Base-by-base conservation (phyloP, 345 rosid species). In the Gossypium australe region DNA sequence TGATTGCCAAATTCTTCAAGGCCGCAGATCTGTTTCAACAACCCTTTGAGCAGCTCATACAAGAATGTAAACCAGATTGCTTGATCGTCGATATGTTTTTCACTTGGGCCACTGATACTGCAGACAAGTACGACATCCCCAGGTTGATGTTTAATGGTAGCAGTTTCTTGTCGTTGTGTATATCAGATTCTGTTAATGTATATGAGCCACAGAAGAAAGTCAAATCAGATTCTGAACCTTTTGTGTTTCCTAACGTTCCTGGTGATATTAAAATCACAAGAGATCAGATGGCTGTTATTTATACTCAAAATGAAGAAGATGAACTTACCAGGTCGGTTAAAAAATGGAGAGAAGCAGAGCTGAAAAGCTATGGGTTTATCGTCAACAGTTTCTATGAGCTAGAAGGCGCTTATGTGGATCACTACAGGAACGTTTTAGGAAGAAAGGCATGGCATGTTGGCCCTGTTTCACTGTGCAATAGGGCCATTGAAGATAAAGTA, bases 361-460 rank as follows among this genome's bases (percentile, higher is more conserved):
- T 60, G 9, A 67, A 38, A 49, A 85, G 93, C 53, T 89, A 65
- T 27, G 97, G 95, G 17, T 87, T 87, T 13, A 22, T 91, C 71
- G 74, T 89, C 69, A 93, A 91, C 78, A 91, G 91, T 74, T 88
- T 91, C 82, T 84, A 88, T 2, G 92, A 93, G 86, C 93, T 93
- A 2, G 94, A 93, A 68, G 84, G 86, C 0, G 82, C 49, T 58
- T 89, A 88, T 20, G 82, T 84, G 0, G 92, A 88, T 45, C 73
- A 76, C 43, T 87, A 78, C 69, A 78, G 75, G 77, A 80, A 80
- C 0, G 76, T 55, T 58, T 66, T 85, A 14, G 88, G 86, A 7
- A 82, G 79, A 67, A 82, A 73, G n/a, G 84, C 94, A 14, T 87
- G 95, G 92, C 61, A 70, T 62, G 70, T 91, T 0, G 98, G 94